phyloP scores from a whole-genome alignment of 1,284 basidiomycete genomes.

The Ustilago curta region DNA sequence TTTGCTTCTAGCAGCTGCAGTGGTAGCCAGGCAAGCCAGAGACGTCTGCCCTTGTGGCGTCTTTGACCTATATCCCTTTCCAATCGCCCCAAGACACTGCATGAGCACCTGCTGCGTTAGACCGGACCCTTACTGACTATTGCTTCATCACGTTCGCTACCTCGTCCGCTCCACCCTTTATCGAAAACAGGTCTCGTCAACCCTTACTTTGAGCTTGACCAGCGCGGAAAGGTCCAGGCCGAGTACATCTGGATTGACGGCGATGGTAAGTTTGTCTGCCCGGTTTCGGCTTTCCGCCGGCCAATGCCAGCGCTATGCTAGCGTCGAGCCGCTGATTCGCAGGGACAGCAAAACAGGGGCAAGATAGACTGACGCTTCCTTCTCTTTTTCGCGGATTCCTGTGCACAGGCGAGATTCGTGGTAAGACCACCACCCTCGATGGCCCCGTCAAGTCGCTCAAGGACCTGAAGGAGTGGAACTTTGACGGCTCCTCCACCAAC shows the following conservation, averaged over 20 bases:
- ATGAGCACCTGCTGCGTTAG: background rate
- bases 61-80: too few species aligned
- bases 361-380: background rate
- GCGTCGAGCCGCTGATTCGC: background rate
- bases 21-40: too few species aligned
- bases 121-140: conserved; percentile 3
- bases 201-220: conserved; percentile 63
- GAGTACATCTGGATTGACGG: conserved; percentile 70
- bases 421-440: conserved; percentile 75
- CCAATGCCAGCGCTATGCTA: background rate
- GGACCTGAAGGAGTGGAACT: conserved; percentile 96
- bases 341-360: background rate
- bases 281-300: background rate
- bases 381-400: background rate
- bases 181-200: conserved; percentile 50
- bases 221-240: conserved; percentile 65
- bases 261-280: conserved; percentile 71
- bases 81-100: background rate
- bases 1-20: background rate
- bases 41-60: too few species aligned
- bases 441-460: conserved; percentile 78
- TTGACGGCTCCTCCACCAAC: conserved; percentile 82
- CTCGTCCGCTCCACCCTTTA: background rate
- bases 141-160: background rate
- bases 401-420: conserved; percentile 57